Conservation (phyloP, 768 basidiomycete genomes). For the Hirschioporus abietinus region DNA sequence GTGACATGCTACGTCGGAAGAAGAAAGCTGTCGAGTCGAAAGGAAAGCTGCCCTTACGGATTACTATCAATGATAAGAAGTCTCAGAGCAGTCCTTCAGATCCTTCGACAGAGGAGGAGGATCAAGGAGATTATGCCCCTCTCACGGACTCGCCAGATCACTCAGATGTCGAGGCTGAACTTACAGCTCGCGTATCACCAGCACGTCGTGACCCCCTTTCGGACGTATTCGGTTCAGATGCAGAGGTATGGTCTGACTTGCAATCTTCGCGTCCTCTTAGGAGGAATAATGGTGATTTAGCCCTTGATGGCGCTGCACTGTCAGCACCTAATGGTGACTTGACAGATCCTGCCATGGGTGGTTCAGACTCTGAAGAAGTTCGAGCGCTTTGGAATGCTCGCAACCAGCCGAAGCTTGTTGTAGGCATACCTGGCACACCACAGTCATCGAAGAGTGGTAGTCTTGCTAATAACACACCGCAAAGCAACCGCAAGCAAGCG, state of each 20-base stretch:
- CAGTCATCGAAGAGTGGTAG: conserved; percentile 26
- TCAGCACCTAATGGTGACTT: conserved; percentile 19
- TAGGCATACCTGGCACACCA: conserved; percentile 32
- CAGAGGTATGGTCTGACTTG: conserved; percentile 56
- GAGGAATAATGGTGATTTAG: conserved; percentile 48
- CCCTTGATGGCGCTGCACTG: conserved; percentile 40
- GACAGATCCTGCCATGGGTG: conserved; percentile 27
- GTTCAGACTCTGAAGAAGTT: conserved; percentile 12
- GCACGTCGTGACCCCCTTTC: conserved; percentile 44
- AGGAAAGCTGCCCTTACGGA: neutral
- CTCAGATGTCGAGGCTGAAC: conserved; percentile 33
- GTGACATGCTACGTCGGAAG: conserved; percentile 14
- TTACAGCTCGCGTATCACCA: conserved; percentile 34
- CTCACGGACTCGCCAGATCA: conserved; percentile 25
- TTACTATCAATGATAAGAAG: conserved; percentile 13
- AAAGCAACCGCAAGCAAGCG: neutral
- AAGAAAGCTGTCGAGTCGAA: neutral
- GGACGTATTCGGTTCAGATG: conserved; percentile 64
- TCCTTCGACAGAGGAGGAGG: conserved; percentile 27
- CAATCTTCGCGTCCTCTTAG: conserved; percentile 25
- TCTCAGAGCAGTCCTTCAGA: conserved; percentile 29
- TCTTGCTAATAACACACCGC: neutral
- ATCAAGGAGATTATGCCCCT: conserved; percentile 21
- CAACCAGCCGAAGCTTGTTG: conserved; percentile 25
- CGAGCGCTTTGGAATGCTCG: conserved; percentile 18